These are phyloP conservation scores for Alternaria sp. DNA, from an alignment of 2,329 filamentous ascomycete genomes.

Conservation along the genomic window DNA sequence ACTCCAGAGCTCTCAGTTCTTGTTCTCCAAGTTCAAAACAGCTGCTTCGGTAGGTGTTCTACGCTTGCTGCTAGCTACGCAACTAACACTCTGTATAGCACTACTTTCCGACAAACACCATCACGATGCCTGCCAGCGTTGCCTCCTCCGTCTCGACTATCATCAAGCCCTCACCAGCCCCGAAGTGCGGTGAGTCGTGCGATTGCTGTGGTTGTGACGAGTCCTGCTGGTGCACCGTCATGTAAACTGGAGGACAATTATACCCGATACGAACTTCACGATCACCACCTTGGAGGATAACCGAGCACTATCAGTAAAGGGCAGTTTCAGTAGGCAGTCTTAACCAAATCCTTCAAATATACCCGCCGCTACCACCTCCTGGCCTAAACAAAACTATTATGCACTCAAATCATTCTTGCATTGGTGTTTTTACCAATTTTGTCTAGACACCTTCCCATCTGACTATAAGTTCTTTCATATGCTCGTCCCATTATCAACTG, in stretches of 20 bases:
- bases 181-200: slow-evolving; percentile 47
- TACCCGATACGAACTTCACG: neutral
- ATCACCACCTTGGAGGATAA: neutral
- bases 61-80: neutral
- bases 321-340: neutral
- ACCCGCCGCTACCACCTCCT: neutral
- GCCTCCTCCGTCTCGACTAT: slow-evolving; percentile 49
- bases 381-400: neutral
- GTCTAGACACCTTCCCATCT: neutral
- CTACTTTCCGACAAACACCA: neutral
- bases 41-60: slow-evolving; percentile 1
- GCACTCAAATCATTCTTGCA: neutral
- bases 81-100: slow-evolving; percentile 1
- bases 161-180: slow-evolving; percentile 49
- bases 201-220: slow-evolving; percentile 53
- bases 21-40: neutral
- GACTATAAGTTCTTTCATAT: neutral
- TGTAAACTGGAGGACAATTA: slow-evolving; percentile 7
- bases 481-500: neutral
- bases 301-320: neutral
- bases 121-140: slow-evolving; percentile 46
- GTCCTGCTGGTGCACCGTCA: slow-evolving; percentile 35
- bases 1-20: neutral
- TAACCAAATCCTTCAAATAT: neutral
- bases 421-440: neutral